phyloP scores from a whole-genome alignment of 495 filamentous ascomycete species.

The Penicillium waksmanii region DNA sequence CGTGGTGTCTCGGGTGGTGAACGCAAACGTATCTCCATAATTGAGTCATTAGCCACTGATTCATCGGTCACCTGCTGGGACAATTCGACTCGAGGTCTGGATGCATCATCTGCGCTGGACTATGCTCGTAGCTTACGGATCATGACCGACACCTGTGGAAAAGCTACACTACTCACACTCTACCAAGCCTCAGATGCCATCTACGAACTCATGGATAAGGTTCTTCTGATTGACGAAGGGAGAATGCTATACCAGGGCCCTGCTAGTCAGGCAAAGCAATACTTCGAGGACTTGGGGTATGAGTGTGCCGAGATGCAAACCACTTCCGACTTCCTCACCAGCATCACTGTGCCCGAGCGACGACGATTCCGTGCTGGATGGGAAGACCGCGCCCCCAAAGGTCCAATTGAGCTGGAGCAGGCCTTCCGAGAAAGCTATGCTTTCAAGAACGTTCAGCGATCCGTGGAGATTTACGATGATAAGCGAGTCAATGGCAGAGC shows the following conservation, averaged over 20 bases:
- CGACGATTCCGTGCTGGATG: constrained; percentile 66
- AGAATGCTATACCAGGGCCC: constrained; percentile 80
- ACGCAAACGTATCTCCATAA: constrained; percentile 63
- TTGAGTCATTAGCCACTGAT: constrained; percentile 67
- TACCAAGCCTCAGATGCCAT: constrained; percentile 86
- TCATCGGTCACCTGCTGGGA: constrained; percentile 82
- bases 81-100: constrained; percentile 80
- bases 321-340: constrained; percentile 81
- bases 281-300: constrained; percentile 84
- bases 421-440: constrained; percentile 55
- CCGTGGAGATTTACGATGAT: constrained; percentile 55
- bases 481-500: constrained; percentile 31
- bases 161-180: constrained; percentile 76
- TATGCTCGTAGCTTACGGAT: constrained; percentile 69
- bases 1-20: constrained; percentile 90
- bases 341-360: constrained; percentile 71
- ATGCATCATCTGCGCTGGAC: constrained; percentile 80
- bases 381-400: constrained; percentile 67
- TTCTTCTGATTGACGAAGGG: constrained; percentile 78
- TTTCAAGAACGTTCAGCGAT: constrained; percentile 49
- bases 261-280: constrained; percentile 65
- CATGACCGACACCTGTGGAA: constrained; percentile 78
- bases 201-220: constrained; percentile 83
- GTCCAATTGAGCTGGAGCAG: constrained; percentile 66
- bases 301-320: constrained; percentile 76